Evolutionary conservation across 2,329 filamentous ascomycete genomes (phyloP).

Genomic region (Tolypocladium cylindrosporum): DNA sequence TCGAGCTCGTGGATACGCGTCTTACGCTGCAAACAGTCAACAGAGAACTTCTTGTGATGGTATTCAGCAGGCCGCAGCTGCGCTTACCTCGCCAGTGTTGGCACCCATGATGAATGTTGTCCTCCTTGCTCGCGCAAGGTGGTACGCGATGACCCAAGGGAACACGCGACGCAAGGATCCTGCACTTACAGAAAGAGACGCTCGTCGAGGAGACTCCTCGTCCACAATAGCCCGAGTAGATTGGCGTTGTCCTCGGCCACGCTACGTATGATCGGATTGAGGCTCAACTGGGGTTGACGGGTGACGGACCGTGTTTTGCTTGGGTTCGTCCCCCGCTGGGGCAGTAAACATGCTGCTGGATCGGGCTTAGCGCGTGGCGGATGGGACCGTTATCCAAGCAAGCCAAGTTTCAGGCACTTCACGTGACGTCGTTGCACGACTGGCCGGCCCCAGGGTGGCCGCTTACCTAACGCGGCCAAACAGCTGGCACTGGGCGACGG

Average conservation of each 20-base stretch:
- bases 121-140: not conserved
- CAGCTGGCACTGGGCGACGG: not conserved
- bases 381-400: not conserved
- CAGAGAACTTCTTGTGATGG: not conserved
- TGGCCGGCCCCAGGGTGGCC: not conserved
- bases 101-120: constrained; percentile 13
- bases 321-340: constrained; percentile 1
- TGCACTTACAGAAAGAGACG: not conserved
- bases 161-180: not conserved
- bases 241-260: not conserved
- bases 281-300: constrained; percentile 1
- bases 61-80: too few relatives aligned
- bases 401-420: not conserved
- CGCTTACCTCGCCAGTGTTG: constrained; percentile 16
- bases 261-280: not conserved
- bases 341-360: constrained; percentile 20
- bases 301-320: constrained; percentile 15
- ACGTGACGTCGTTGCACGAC: not conserved
- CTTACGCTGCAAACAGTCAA: constrained; percentile 25
- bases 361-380: constrained; percentile 10
- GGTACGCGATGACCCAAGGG: not conserved
- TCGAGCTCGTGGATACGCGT: constrained; percentile 50
- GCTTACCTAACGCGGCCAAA: not conserved
- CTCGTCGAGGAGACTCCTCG: not conserved
- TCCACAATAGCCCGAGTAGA: not conserved